Evolutionary conservation across 164 flowering plant species (phyloP).

Genomic region (Stephania cephalantha): DNA sequence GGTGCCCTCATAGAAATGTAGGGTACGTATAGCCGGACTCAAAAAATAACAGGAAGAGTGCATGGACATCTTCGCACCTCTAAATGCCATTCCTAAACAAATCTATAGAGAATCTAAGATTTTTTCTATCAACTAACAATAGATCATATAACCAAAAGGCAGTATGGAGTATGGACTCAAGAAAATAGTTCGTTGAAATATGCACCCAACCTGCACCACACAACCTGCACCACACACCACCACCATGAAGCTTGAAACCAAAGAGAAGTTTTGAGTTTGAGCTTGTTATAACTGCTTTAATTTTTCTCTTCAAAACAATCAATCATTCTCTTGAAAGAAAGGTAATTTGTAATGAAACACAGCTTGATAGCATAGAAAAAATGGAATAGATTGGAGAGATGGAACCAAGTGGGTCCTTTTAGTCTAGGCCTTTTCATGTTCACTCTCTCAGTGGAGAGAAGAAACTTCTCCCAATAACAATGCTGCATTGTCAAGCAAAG

Average conservation of each 20-base stretch:
- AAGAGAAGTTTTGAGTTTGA: background rate
- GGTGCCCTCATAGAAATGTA: no score
- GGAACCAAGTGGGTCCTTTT: constrained; percentile 32
- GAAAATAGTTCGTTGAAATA: no score
- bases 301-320: background rate
- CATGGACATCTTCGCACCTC: no score
- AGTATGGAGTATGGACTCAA: no score
- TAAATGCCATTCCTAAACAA: no score
- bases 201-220: no score
- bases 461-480: constrained; percentile 24
- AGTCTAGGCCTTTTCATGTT: constrained; percentile 26
- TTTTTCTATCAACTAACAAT: no score
- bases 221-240: background rate
- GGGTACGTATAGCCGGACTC: no score
- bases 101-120: no score
- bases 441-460: constrained; percentile 36
- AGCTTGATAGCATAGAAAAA: background rate
- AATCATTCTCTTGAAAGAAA: no score
- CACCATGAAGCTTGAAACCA: background rate
- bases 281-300: background rate
- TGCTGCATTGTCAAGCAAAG: constrained; percentile 69
- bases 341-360: background rate
- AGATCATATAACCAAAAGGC: no score
- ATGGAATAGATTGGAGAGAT: background rate
- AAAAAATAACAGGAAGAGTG: no score